phyloP scores from a whole-genome alignment of 1,284 basidiomycete species.

The Rhizoctonia solani region DNA sequence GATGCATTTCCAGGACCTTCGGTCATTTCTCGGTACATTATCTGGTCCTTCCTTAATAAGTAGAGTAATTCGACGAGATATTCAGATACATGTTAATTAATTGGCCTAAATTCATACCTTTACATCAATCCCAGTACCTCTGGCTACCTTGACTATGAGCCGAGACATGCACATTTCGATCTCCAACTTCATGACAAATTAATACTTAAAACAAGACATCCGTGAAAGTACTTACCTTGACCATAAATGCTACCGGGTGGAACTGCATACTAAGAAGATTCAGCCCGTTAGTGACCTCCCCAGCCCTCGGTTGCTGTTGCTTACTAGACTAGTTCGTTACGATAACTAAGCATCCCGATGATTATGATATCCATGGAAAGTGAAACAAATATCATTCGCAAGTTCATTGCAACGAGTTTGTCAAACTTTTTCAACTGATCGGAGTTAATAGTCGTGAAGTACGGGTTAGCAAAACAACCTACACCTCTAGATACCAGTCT shows the following conservation, averaged over 20 bases:
- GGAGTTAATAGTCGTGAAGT: neutral
- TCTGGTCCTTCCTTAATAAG: neutral
- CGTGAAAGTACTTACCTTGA: slow-evolving; percentile 12
- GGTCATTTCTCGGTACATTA: neutral
- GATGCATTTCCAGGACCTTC: too few species aligned
- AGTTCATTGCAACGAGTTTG: slow-evolving; percentile 36
- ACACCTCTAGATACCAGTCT: slow-evolving; percentile 34
- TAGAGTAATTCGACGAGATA: neutral
- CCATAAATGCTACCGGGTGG: slow-evolving; percentile 32
- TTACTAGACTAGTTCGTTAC: slow-evolving; percentile 30
- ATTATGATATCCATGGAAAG: slow-evolving; percentile 37
- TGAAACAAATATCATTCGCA: slow-evolving; percentile 35
- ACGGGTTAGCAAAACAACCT: neutral
- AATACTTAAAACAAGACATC: neutral
- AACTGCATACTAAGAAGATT: slow-evolving; percentile 4
- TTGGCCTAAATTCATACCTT: neutral
- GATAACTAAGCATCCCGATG: slow-evolving; percentile 37
- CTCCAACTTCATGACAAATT: neutral
- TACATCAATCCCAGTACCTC: neutral
- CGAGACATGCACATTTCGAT: slow-evolving; percentile 36
- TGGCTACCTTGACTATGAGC: slow-evolving; percentile 21
- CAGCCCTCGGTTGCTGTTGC: neutral
- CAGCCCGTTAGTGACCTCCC: neutral
- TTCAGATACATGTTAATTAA: neutral
- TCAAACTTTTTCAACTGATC: slow-evolving; percentile 31